phyloP scores from a whole-genome alignment of 1,284 basidiomycete genomes.

The Farysia itapuensis region DNA sequence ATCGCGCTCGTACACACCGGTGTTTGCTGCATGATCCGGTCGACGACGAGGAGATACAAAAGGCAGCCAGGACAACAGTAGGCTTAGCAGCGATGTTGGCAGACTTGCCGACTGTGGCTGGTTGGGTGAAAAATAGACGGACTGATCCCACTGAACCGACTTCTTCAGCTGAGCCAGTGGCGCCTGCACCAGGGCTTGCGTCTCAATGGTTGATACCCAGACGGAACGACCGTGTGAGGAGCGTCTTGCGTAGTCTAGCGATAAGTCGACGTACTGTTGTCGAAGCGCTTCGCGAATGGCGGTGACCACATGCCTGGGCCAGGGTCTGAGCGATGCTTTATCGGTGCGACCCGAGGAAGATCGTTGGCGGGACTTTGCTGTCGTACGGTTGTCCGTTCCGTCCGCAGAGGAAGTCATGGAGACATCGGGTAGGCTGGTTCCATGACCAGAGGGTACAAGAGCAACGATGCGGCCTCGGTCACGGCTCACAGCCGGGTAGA shows the following conservation, averaged over 20 bases:
- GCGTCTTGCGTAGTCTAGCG: conserved; percentile 4
- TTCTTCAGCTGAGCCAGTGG: conserved; percentile 24
- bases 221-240: conserved; percentile 2
- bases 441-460: conserved; percentile 27
- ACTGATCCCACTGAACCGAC: conserved; percentile 36
- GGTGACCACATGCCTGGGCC: conserved; percentile 21
- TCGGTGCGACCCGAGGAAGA: background rate
- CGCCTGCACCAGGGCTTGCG: conserved; percentile 8
- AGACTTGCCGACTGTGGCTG: too few relatives aligned
- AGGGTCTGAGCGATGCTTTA: background rate
- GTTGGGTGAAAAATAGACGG: too few relatives aligned
- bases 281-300: conserved; percentile 16
- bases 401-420: too few relatives aligned
- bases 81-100: too few relatives aligned
- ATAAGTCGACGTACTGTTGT: conserved; percentile 16
- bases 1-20: too few relatives aligned
- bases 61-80: too few relatives aligned
- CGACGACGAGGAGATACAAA: too few relatives aligned
- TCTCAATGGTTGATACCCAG: conserved; percentile 23
- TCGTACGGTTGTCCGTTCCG: background rate
- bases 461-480: conserved; percentile 34
- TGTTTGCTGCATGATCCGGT: too few relatives aligned
- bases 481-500: conserved; percentile 34
- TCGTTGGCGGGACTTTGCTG: background rate
- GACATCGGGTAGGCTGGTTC: conserved; percentile 20